phyloP scores from a whole-genome alignment of 2,329 filamentous ascomycete genomes.

The Allantophomopsis cytisporea region DNA sequence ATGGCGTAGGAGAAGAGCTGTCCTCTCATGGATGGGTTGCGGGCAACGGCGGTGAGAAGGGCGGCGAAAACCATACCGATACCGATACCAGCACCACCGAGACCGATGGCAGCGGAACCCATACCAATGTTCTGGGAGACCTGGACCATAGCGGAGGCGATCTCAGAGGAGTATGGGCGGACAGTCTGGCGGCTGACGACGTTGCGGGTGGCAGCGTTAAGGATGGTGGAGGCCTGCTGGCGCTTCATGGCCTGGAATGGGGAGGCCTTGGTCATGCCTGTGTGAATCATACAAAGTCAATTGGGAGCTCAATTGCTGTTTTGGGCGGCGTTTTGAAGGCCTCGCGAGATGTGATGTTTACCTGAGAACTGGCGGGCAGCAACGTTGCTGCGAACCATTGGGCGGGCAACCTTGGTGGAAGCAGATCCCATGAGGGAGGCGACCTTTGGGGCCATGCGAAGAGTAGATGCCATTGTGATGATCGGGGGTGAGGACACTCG shows the following conservation, averaged over 20 bases:
- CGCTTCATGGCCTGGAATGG: conserved; percentile 55
- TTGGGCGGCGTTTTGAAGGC: too few species aligned
- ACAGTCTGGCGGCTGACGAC: conserved; percentile 41
- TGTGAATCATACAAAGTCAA: not conserved
- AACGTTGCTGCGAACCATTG: conserved; percentile 52
- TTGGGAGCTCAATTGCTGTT: too few species aligned
- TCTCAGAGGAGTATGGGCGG: conserved; percentile 77
- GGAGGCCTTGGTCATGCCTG: conserved; percentile 12
- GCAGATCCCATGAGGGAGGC: conserved; percentile 51
- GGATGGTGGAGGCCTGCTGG: conserved; percentile 52
- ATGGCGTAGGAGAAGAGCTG: conserved; percentile 96
- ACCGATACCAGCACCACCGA: conserved; percentile 87
- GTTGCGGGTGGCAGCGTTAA: conserved; percentile 32
- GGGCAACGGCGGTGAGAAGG: conserved; percentile 78
- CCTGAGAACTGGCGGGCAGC: conserved; percentile 67
- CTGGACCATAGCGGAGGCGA: conserved; percentile 78
- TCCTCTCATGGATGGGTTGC: conserved; percentile 87
- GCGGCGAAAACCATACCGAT: conserved; percentile 90
- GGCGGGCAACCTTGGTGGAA: conserved; percentile 62
- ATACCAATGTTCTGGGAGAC: conserved; percentile 86
- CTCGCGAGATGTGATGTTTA: conserved; percentile 20
- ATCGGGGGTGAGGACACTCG: not conserved
- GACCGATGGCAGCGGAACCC: conserved; percentile 82
- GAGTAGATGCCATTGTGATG: conserved; percentile 62
- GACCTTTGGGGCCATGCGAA: conserved; percentile 67